Percentiles rank a stretch among this genome's conserved stretches.
Evolutionary conservation across 192 early-diverging fungal genomes (phyloP).

Genomic region (Umbelopsis ramanniana): DNA sequence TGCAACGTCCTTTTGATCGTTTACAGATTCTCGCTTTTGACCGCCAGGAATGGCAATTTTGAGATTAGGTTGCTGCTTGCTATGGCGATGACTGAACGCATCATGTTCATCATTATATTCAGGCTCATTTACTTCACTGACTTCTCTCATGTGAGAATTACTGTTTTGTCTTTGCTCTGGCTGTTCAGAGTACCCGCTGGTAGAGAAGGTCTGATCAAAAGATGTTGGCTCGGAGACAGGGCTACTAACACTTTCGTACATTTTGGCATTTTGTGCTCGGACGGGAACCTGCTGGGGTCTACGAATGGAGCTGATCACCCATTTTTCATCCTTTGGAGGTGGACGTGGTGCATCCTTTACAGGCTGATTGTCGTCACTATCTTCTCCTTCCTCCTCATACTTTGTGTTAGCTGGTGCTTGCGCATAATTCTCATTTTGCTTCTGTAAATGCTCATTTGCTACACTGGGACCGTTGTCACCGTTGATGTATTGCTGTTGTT

Average conservation of each 20-base stretch:
- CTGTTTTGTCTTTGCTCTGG: not conserved
- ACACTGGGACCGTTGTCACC: not conserved
- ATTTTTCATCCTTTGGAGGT: constrained; percentile 37
- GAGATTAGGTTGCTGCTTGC: constrained; percentile 2
- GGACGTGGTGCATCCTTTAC: constrained; percentile 15
- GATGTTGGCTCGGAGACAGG: constrained; percentile 8
- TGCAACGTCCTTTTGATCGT: not conserved
- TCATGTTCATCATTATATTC: not conserved
- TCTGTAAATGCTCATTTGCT: not conserved
- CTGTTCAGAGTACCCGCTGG: constrained; percentile 11
- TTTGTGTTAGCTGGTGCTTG: not conserved
- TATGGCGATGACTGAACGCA: not conserved
- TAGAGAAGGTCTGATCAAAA: constrained; percentile 6
- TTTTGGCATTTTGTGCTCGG: constrained; percentile 10
- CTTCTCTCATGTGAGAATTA: not conserved
- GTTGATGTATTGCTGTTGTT: not conserved
- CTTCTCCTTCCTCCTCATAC: not conserved
- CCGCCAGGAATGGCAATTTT: not conserved
- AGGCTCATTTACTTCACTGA: not conserved
- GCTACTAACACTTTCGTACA: constrained; percentile 15
- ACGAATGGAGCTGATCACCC: constrained; percentile 41
- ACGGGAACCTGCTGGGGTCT: constrained; percentile 37
- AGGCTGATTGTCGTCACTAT: constrained; percentile 19
- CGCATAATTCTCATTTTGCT: not conserved
- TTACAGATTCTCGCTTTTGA: constrained; percentile 1